A percentile compares a stretch with the other conserved stretches of the same genome.
These are phyloP conservation scores for Coemansia sp. DNA, from an alignment of 192 early-diverging fungal genomes.

Conservation along the genomic window DNA sequence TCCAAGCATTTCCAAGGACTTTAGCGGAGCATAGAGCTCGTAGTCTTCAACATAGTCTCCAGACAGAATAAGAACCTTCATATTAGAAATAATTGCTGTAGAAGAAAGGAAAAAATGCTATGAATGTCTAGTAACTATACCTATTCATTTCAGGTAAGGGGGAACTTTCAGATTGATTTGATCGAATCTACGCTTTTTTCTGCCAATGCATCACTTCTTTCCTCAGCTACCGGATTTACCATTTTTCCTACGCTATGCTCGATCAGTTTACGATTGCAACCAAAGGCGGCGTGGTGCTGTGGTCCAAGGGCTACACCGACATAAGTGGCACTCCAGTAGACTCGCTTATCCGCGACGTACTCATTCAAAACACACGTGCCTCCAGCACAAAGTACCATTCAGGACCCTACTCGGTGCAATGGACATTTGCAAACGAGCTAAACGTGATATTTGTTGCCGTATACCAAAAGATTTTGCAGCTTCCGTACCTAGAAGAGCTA, in stretches of 20 bases:
- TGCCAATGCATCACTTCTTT: background rate
- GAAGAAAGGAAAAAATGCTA: background rate
- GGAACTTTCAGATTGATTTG: background rate
- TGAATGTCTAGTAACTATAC: no score
- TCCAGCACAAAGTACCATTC: constrained; percentile 58
- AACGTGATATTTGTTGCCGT: constrained; percentile 82
- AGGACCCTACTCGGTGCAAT: constrained; percentile 71
- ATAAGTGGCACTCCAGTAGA: constrained; percentile 64
- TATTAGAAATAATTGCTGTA: constrained; percentile 4
- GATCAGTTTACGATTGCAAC: constrained; percentile 82
- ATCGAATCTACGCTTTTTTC: background rate
- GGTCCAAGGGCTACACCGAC: constrained; percentile 69
- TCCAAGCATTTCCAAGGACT: constrained; percentile 52
- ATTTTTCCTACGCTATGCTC: constrained; percentile 60
- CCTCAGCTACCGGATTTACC: background rate
- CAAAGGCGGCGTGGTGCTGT: constrained; percentile 84
- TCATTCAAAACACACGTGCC: constrained; percentile 69
- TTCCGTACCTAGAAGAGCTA: constrained; percentile 82
- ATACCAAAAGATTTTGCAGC: constrained; percentile 83
- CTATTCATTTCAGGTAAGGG: background rate
- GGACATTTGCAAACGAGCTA: constrained; percentile 78
- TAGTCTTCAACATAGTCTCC: constrained; percentile 55
- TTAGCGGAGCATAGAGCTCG: constrained; percentile 56
- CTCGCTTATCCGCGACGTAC: constrained; percentile 69
- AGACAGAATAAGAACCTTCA: constrained; percentile 35